Conservation (phyloP, 1,284 basidiomycete species). For the Malassezia nana region DNA sequence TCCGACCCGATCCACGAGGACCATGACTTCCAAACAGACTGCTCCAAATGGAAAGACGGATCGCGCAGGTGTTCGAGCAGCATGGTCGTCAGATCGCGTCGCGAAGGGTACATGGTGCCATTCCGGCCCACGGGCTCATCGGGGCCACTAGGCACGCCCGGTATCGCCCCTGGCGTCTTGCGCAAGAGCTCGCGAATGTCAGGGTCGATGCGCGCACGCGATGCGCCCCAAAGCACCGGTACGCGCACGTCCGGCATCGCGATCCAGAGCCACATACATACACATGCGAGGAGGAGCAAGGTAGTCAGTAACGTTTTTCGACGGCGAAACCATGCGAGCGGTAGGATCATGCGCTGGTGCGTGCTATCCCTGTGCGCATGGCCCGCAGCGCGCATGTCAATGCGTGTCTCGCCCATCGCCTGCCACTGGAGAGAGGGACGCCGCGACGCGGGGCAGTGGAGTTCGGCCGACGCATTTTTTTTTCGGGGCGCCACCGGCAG, state of each 20-base stretch:
- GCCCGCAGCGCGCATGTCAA: not conserved
- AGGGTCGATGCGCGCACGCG: not conserved
- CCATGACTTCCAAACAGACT: too few species aligned
- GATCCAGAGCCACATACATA: not conserved
- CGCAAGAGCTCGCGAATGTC: conserved; percentile 4
- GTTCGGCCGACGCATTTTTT: conserved; percentile 17
- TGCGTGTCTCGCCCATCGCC: not conserved
- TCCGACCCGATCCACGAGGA: conserved; percentile 11
- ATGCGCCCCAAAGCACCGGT: not conserved
- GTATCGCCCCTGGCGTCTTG: conserved; percentile 10
- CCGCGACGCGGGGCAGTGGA: not conserved
- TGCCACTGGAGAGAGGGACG: not conserved
- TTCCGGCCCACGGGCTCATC: not conserved
- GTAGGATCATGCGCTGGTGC: not conserved
- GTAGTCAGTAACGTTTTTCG: not conserved
- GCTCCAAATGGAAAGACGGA: not conserved
- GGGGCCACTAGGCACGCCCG: not conserved
- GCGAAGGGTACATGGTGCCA: conserved; percentile 10
- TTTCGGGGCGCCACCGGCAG: not conserved
- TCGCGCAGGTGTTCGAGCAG: conserved; percentile 6
- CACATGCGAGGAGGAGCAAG: not conserved
- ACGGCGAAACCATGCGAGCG: conserved; percentile 3
- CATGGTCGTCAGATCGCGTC: conserved; percentile 2
- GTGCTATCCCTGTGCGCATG: not conserved
- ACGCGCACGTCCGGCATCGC: not conserved